Evolutionary conservation across 805 yeast species (phyloP).

Genomic region (Kuraishia floccosa): DNA sequence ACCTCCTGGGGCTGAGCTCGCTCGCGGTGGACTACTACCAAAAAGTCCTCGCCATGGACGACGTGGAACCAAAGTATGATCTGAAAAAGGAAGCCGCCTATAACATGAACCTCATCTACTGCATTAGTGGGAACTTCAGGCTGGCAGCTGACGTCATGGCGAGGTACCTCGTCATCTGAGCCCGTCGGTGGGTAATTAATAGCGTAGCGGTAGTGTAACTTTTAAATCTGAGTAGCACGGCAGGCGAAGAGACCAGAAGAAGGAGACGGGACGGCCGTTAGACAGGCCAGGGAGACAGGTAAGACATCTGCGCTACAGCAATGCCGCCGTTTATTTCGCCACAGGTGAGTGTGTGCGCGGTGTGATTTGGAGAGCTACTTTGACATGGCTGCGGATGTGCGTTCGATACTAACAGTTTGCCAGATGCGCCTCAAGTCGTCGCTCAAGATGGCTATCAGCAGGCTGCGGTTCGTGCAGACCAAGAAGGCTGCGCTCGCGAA

Average conservation of each 20-base stretch:
- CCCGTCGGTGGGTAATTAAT: not conserved
- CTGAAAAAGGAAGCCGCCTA: conserved; percentile 76
- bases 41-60: conserved; percentile 39
- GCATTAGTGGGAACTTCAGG: conserved; percentile 57
- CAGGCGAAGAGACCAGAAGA: not conserved
- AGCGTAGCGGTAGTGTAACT: too few relatives aligned
- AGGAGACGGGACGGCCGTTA: not conserved
- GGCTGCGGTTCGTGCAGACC: conserved; percentile 60
- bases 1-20: conserved; percentile 65
- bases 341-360: conserved; percentile 10
- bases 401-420: too few relatives aligned
- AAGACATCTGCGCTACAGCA: too few relatives aligned
- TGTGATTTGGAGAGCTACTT: not conserved
- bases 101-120: conserved; percentile 67
- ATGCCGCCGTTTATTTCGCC: too few relatives aligned
- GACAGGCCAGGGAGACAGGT: not conserved
- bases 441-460: conserved; percentile 59
- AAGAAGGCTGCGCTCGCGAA: conserved; percentile 67
- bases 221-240: not conserved
- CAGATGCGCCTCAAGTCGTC: conserved; percentile 19
- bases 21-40: conserved; percentile 69
- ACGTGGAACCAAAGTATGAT: conserved; percentile 35
- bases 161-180: conserved; percentile 31
- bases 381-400: too few relatives aligned
- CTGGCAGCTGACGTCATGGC: conserved; percentile 58